Base-by-base conservation (phyloP, 2,329 filamentous ascomycete genomes). In the Sphaerulina musiva region DNA sequence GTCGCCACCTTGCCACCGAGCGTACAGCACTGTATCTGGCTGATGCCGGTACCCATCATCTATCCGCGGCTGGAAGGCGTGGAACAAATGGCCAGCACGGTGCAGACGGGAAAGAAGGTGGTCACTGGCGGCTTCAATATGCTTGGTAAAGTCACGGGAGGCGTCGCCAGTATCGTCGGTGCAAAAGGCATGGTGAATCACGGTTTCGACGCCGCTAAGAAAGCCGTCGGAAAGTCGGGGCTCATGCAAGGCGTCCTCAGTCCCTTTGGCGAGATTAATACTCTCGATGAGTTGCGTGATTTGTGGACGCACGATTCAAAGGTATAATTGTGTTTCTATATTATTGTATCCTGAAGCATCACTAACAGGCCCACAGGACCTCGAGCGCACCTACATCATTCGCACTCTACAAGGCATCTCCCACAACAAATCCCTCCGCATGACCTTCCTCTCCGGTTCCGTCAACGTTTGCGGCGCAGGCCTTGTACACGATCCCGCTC, bases 231-330 rank as follows among this genome's bases (percentile, higher is more conserved):
- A 46, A 98, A 98, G 72, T 86, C 84, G 1, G 93, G 93, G 1
- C 77, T 98, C 48, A 97, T 98, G 92, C 92, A 92, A 58, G 87
- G 89, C 54, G 90, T 97, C 39, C 77, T 98, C 46, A 96, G 90
- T 74, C 91, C 95, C 36, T 98, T 98, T 70, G 93, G 93, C 51
- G 93, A 97, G 62, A 85, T 98, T 57, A 93, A 96, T 66, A 82
- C 97, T 48, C 83, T 93, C 50, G 93, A 98, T 73, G 93, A 97
- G 68, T 76, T 97, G 55, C 85, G 92, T 68, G 93, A 98, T 70
- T 86, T 95, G 78, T 98, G 93, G 93, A 98, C 93, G 20, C 93
- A 98, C 67, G 92, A 97, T 48, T 91, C 87, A 49, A 98, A 97
- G 76, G 82, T 83, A 70, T 4, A 56, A 64, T 48, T 10, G 23